These are phyloP conservation scores for Euphorbia lathyris DNA, from an alignment of 345 rosid genomes.

Conservation along the genomic window DNA sequence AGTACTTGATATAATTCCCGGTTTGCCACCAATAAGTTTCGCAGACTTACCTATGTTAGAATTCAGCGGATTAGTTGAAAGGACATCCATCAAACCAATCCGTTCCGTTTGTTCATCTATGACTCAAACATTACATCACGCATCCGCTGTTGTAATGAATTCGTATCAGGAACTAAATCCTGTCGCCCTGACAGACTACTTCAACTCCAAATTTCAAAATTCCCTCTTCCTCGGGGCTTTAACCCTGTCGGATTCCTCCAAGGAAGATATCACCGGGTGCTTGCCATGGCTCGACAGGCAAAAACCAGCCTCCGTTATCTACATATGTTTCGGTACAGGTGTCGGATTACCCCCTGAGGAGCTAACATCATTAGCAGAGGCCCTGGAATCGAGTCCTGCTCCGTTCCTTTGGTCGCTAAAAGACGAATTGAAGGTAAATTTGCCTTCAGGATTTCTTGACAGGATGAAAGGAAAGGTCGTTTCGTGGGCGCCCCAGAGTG, in stretches of 20 bases:
- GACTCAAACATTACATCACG: background rate
- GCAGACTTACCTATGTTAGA: too few relatives aligned
- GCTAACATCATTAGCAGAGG: background rate
- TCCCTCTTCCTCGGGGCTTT: background rate
- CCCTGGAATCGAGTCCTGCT: background rate
- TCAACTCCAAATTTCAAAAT: background rate
- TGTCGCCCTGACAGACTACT: background rate
- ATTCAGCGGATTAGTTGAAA: too few relatives aligned
- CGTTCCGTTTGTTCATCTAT: too few relatives aligned
- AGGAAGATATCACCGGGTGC: background rate
- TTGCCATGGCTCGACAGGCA: conserved; percentile 13
- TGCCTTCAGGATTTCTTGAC: conserved; percentile 12
- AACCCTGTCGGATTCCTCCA: background rate
- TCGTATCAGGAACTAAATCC: conserved; percentile 7
- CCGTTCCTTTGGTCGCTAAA: conserved; percentile 27
- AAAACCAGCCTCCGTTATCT: background rate
- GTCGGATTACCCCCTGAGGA: background rate
- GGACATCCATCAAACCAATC: too few relatives aligned
- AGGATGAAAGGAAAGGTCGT: conserved; percentile 8
- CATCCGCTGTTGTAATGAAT: background rate
- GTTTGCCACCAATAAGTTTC: too few relatives aligned
- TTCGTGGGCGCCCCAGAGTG: background rate
- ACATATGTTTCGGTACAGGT: background rate
- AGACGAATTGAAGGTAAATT: background rate
- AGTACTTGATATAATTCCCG: too few relatives aligned